Percentiles rank a stretch among this genome's conserved stretches.
These are phyloP conservation scores for Aspergillus nidulans DNA, from an alignment of 495 filamentous ascomycete species.

Conservation along the genomic window DNA sequence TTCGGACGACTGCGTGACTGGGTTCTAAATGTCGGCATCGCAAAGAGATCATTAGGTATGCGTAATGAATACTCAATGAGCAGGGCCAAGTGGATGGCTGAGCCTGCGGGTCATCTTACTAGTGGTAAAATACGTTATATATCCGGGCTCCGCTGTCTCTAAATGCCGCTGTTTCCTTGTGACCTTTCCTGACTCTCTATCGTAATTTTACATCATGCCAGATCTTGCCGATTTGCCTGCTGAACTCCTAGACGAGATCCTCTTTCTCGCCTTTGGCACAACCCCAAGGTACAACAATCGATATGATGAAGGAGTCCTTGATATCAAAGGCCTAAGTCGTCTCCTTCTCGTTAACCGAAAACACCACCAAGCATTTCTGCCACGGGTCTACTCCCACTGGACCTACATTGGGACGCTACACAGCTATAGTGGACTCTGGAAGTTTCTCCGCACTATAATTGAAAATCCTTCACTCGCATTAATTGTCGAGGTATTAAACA, in stretches of 20 bases:
- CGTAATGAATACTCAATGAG: background rate
- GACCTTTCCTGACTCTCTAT: background rate
- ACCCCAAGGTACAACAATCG: background rate
- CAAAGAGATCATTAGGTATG: background rate
- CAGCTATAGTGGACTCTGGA: slow-evolving; percentile 2
- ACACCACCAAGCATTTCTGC: background rate
- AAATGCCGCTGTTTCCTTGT: background rate
- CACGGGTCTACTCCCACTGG: slow-evolving; percentile 2
- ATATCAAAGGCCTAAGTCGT: background rate
- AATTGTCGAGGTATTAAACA: background rate
- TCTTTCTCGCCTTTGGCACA: slow-evolving; percentile 1
- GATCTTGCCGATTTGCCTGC: slow-evolving; percentile 1
- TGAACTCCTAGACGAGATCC: slow-evolving; percentile 5
- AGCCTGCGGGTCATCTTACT: background rate
- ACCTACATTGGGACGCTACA: slow-evolving; percentile 5
- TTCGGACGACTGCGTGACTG: slow-evolving; percentile 4
- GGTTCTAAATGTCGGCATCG: slow-evolving; percentile 10
- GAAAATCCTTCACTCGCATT: background rate
- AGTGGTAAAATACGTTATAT: background rate
- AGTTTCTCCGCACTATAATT: background rate
- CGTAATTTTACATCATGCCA: background rate
- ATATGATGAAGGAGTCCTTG: background rate
- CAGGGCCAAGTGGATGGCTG: background rate
- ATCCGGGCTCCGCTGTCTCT: background rate
- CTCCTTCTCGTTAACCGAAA: slow-evolving; percentile 6